Evolutionary conservation across 257 asterid genomes (phyloP), one percentile per base, ranked within the genome.

Genomic region (Striga asiatica): DNA sequence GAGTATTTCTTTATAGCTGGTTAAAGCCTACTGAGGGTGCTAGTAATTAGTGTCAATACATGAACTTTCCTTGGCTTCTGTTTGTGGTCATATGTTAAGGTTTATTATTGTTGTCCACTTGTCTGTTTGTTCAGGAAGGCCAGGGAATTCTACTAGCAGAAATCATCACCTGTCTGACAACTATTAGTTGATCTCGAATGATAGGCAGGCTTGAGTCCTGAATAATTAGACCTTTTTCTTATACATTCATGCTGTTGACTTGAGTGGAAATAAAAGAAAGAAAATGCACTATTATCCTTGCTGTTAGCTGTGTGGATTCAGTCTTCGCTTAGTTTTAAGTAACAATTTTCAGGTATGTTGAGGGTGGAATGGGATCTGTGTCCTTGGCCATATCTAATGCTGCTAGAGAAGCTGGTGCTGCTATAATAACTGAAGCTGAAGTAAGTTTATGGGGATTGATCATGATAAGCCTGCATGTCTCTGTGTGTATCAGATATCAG

Each of bases 331-430:
- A n/a, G n/a, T n/a, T 62, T 34, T 43, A 60, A 43, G 52, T 50
- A 46, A 29, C 41, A 39, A 57, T 58, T 54, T 75, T 76, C 76
- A 91, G 98, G 68, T 80, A 82, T 62, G 98, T 84, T 64, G 85
- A 91, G 81, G 98, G 98, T 56, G 98, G 98, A 71, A 91, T 91
- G 98, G 98, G 98, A 43, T 80, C 89, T 14, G 98, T 87, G 62
- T 91, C 98, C 54, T 66, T 42, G 71, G 93, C 96, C 50, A 80
- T 91, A 60, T 68, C 76, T 59, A 76, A 42, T 13, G 98, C 96
- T 60, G 98, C 98, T 58, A 57, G 25, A 58, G 94, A 84, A 76
- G 96, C 95, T 51, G 98, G 98, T 56, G 93, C 96, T 48, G 77
- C 80, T 54, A 77, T 91, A 54, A 45, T 78, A 51, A 87, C 96